phyloP scores from a whole-genome alignment of 352 stramenopile genomes.

The Pythium aquatile region DNA sequence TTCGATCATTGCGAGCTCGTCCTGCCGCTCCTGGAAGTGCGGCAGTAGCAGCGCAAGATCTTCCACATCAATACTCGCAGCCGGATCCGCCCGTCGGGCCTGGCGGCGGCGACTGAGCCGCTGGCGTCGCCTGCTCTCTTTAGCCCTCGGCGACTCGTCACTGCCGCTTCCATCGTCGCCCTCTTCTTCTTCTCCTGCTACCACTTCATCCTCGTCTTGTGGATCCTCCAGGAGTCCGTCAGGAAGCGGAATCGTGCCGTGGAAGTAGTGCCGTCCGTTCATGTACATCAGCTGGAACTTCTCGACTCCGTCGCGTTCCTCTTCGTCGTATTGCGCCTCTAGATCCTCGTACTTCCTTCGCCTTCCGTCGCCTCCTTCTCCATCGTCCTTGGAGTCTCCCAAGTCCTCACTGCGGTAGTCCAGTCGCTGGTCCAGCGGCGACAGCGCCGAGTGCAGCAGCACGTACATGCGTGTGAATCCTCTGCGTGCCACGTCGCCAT shows the following conservation, averaged over 20 bases:
- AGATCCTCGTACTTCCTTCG: constrained; percentile 11
- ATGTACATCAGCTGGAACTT: constrained; percentile 51
- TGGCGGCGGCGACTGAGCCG: not conserved
- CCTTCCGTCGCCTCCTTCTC: not conserved
- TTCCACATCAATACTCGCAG: constrained; percentile 20
- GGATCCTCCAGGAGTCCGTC: constrained; percentile 27
- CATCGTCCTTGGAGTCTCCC: constrained; percentile 8
- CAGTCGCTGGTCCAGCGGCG: constrained; percentile 26
- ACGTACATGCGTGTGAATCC: constrained; percentile 73
- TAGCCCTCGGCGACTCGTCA: not conserved
- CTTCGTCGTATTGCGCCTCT: constrained; percentile 12
- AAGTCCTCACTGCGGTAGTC: constrained; percentile 28
- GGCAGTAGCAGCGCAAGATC: constrained; percentile 52
- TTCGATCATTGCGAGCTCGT: constrained; percentile 42
- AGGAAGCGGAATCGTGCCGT: constrained; percentile 44
- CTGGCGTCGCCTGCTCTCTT: constrained; percentile 11
- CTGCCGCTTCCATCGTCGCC: not conserved
- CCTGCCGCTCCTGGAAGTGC: constrained; percentile 53
- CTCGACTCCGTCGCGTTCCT: not conserved
- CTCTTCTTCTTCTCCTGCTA: constrained; percentile 20
- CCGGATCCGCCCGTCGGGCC: not conserved
- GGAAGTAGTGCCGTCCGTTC: constrained; percentile 59
- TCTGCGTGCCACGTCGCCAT: constrained; percentile 45
- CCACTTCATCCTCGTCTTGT: constrained; percentile 5
- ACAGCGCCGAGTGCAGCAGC: constrained; percentile 33